Evolutionary conservation across 2,329 filamentous ascomycete species (phyloP).

Genomic region (Botrytis hyacinthi): DNA sequence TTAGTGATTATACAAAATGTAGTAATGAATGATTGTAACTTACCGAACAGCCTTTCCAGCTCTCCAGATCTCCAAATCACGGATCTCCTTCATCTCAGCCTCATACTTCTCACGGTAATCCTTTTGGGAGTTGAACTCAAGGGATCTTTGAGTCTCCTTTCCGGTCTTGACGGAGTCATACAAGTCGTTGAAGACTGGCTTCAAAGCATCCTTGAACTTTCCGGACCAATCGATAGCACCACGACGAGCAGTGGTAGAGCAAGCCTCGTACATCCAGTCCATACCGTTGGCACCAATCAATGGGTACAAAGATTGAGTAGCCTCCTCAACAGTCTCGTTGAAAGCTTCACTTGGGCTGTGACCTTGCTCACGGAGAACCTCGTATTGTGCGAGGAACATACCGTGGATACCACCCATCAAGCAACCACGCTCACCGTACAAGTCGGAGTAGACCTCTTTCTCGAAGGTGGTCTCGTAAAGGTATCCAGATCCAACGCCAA

Average conservation of each 20-base stretch:
- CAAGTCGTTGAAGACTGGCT: constrained; percentile 97
- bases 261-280: constrained; percentile 99
- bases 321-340: constrained; percentile 99
- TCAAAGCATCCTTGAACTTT: constrained; percentile 95
- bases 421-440: constrained; percentile 99
- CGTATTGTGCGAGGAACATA: constrained; percentile 99
- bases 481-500: constrained; percentile 96
- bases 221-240: constrained; percentile 99
- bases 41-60: constrained; percentile 95
- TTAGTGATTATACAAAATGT: constrained; percentile 22
- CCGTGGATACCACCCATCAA: constrained; percentile 99
- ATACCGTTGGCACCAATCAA: constrained; percentile 96
- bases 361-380: constrained; percentile 97
- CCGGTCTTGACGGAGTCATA: constrained; percentile 92
- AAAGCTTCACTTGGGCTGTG: constrained; percentile 98
- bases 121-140: constrained; percentile 93
- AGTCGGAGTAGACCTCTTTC: constrained; percentile 99
- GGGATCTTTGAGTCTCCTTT: constrained; percentile 90
- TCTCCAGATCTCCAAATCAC: constrained; percentile 97
- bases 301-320: constrained; percentile 95
- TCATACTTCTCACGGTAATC: constrained; percentile 98
- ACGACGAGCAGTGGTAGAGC: constrained; percentile 96
- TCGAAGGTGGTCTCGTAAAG: constrained; percentile 99
- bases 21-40: constrained; percentile 36
- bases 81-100: constrained; percentile 98